Evolutionary conservation across 192 early-diverging fungal species (phyloP).

Genomic region (Coemansia sp.): DNA sequence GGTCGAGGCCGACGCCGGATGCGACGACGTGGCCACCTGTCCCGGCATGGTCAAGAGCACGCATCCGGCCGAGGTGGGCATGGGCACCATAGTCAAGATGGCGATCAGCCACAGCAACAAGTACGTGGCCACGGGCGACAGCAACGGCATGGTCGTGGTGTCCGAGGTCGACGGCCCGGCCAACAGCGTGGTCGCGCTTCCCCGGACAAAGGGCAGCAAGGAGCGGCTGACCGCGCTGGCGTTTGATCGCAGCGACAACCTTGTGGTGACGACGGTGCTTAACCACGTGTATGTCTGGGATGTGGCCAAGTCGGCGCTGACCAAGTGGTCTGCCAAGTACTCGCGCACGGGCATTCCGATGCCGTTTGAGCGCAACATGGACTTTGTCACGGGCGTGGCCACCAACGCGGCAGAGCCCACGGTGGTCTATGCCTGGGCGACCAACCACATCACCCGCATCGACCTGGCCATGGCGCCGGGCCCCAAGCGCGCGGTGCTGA

Average conservation of each 20-base stretch:
- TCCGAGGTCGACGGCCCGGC: conserved; percentile 68
- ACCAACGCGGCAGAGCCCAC: conserved; percentile 63
- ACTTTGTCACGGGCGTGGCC: conserved; percentile 71
- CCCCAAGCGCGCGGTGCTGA: conserved; percentile 54
- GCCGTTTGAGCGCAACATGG: conserved; percentile 60
- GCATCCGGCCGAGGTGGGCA: conserved; percentile 23
- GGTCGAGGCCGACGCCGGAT: conserved; percentile 44
- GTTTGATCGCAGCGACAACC: conserved; percentile 23
- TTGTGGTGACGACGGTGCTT: conserved; percentile 59
- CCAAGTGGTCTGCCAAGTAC: conserved; percentile 79
- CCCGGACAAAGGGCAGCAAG: conserved; percentile 6
- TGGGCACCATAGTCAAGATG: conserved; percentile 64
- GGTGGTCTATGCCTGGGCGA: conserved; percentile 67
- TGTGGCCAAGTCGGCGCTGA: conserved; percentile 60
- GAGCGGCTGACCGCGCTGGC: conserved; percentile 22
- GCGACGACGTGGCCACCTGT: conserved; percentile 49
- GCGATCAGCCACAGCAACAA: conserved; percentile 75
- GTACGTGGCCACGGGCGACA: conserved; percentile 80
- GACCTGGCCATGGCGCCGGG: conserved; percentile 66
- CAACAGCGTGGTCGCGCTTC: conserved; percentile 25
- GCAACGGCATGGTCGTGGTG: conserved; percentile 67
- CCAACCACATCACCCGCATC: conserved; percentile 66
- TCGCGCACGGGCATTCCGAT: conserved; percentile 61
- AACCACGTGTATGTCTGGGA: conserved; percentile 75
- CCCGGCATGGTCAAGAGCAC: conserved; percentile 32